Percentiles rank a stretch among this genome's conserved stretches.
These are phyloP conservation scores for Solanum hybrid DNA, from an alignment of 305 asterid species.

Conservation along the genomic window DNA sequence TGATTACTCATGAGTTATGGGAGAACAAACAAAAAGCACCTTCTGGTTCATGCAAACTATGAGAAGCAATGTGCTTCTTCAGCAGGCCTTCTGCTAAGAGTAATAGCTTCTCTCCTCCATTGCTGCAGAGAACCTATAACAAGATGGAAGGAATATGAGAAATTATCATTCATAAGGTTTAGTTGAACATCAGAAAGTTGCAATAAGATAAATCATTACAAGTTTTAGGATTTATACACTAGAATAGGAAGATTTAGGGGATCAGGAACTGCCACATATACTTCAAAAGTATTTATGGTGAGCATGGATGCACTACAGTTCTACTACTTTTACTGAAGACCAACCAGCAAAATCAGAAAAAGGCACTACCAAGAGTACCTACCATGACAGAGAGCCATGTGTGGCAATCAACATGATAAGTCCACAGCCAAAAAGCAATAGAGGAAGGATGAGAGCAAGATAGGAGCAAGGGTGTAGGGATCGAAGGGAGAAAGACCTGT, in stretches of 20 bases:
- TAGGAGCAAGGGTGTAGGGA: background rate
- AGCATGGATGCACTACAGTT: background rate
- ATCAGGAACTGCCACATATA: background rate
- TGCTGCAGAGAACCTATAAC: conserved; percentile 69
- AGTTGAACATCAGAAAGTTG: background rate
- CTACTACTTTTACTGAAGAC: background rate
- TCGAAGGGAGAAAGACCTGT: background rate
- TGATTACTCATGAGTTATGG: background rate
- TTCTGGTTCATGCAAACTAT: conserved; percentile 94
- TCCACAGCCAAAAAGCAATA: background rate
- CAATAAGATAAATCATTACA: background rate
- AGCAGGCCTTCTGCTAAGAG: conserved; percentile 89
- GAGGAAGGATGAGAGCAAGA: background rate
- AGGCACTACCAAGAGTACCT: background rate
- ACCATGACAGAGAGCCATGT: background rate
- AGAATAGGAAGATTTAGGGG: background rate
- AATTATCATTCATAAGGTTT: background rate
- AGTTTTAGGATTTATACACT: background rate
- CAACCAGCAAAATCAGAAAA: background rate
- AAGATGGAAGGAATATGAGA: conserved; percentile 17
- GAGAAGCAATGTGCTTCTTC: conserved; percentile 90
- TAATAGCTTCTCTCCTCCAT: conserved; percentile 72
- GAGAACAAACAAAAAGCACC: conserved; percentile 35
- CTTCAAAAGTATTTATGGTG: background rate
- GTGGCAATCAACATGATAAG: background rate